Evolutionary conservation across 2,329 filamentous ascomycete species (phyloP).

Genomic region (Fusarium sublunatum): DNA sequence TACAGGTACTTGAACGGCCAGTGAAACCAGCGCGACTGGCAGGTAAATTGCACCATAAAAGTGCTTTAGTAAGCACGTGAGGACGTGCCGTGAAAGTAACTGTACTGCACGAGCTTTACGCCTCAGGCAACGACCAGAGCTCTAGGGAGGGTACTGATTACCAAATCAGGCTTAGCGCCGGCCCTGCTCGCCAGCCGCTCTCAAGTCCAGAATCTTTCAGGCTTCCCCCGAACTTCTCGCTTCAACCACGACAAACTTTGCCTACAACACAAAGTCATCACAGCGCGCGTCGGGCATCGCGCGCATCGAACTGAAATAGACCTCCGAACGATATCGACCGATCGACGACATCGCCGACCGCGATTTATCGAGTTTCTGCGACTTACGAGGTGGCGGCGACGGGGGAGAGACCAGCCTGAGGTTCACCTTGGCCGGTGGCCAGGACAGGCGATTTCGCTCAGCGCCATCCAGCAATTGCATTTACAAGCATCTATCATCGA

Average conservation of each 20-base stretch:
- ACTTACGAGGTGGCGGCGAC: constrained; percentile 58
- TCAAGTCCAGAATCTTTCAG: constrained; percentile 59
- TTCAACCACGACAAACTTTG: constrained; percentile 59
- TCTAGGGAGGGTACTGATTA: constrained; percentile 13
- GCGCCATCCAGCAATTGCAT: constrained; percentile 55
- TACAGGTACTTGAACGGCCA: constrained; percentile 32
- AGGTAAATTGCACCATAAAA: neutral
- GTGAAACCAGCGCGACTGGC: constrained; percentile 15
- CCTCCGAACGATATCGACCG: constrained; percentile 43
- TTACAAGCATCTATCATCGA: constrained; percentile 51
- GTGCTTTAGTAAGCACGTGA: constrained; percentile 43
- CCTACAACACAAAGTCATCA: constrained; percentile 55
- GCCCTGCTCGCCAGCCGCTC: constrained; percentile 50
- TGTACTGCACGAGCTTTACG: constrained; percentile 18
- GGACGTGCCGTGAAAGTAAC: constrained; percentile 27
- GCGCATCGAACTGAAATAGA: constrained; percentile 50
- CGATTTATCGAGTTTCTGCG: constrained; percentile 53
- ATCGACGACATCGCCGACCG: constrained; percentile 51
- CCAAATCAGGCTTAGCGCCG: constrained; percentile 38
- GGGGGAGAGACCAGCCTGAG: constrained; percentile 58
- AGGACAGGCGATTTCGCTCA: constrained; percentile 57
- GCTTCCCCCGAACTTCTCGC: constrained; percentile 53
- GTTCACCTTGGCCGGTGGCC: constrained; percentile 61
- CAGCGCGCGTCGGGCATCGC: constrained; percentile 65
- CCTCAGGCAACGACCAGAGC: constrained; percentile 44